Evolutionary conservation across 2,329 filamentous ascomycete species (phyloP).

Genomic region (Fusarium tanahbumbuense): DNA sequence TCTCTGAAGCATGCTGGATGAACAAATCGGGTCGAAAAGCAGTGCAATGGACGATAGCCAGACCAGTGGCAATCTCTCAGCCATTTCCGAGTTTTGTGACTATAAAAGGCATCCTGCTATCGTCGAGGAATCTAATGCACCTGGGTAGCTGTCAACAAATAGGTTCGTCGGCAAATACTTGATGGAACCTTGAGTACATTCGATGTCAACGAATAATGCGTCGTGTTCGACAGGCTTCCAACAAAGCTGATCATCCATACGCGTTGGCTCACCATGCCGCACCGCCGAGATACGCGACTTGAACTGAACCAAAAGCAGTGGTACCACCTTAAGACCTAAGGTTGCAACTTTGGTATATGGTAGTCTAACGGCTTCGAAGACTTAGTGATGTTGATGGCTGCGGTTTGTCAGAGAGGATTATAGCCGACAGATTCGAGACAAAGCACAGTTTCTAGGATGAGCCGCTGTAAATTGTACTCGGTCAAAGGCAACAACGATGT

Average conservation of each 20-base stretch:
- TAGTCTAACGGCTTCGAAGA: neutral
- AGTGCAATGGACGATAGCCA: neutral
- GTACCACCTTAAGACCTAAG: no score
- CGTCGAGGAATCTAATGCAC: neutral
- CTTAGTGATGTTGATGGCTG: neutral
- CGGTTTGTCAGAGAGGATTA: neutral
- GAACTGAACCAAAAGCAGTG: no score
- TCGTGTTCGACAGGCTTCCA: neutral
- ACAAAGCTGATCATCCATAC: neutral
- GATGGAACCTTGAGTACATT: neutral
- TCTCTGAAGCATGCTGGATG: neutral
- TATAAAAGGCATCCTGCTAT: neutral
- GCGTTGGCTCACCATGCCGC: neutral
- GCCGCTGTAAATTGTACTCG: neutral
- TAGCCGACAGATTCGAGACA: neutral
- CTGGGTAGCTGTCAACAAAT: neutral
- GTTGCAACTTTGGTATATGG: no score
- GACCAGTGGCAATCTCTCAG: neutral
- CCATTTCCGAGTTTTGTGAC: neutral
- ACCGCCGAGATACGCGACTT: neutral
- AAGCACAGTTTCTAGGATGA: neutral
- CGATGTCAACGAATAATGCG: neutral
- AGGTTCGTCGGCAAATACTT: neutral
- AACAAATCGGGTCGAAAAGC: neutral
- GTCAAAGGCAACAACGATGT: neutral